Evolutionary conservation across 805 yeast genomes (phyloP).

Genomic region (Barnettozyma sucrosica): DNA sequence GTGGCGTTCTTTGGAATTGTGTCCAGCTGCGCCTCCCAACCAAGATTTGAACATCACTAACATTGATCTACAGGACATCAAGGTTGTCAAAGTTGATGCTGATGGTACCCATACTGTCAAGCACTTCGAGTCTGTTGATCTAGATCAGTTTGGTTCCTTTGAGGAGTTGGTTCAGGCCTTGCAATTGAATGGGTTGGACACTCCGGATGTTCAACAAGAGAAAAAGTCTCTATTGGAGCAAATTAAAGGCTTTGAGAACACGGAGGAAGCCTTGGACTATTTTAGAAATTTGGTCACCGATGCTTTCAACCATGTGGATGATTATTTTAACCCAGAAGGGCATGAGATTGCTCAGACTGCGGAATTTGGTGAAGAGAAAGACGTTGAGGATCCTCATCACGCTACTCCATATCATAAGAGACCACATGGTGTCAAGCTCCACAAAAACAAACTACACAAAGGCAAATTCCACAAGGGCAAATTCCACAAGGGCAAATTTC

Average conservation of each 20-base stretch:
- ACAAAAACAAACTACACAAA: not conserved
- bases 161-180: slow-evolving; percentile 15
- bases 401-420: slow-evolving; percentile 8
- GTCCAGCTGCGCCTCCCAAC: slow-evolving; percentile 14
- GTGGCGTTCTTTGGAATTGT: slow-evolving; percentile 18
- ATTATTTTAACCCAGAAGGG: slow-evolving; percentile 1
- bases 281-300: slow-evolving; percentile 4
- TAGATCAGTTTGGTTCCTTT: slow-evolving; percentile 13
- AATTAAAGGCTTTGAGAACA: slow-evolving; percentile 3
- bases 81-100: slow-evolving; percentile 10
- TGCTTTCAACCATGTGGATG: slow-evolving; percentile 2
- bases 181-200: slow-evolving; percentile 9
- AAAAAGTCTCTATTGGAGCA: slow-evolving; percentile 3
- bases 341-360: not conserved
- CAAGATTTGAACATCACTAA: not conserved
- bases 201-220: slow-evolving; percentile 1
- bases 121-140: slow-evolving; percentile 14
- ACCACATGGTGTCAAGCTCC: not conserved
- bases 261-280: slow-evolving; percentile 6
- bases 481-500: not conserved
- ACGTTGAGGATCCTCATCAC: not conserved
- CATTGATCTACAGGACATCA: slow-evolving; percentile 9
- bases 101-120: slow-evolving; percentile 15
- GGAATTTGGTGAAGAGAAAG: not conserved
- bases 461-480: not conserved